Evolutionary conservation across 2,329 filamentous ascomycete genomes (phyloP), one percentile per base, ranked within the genome.

Genomic region (Hymenotorrendiella dingleyae): DNA sequence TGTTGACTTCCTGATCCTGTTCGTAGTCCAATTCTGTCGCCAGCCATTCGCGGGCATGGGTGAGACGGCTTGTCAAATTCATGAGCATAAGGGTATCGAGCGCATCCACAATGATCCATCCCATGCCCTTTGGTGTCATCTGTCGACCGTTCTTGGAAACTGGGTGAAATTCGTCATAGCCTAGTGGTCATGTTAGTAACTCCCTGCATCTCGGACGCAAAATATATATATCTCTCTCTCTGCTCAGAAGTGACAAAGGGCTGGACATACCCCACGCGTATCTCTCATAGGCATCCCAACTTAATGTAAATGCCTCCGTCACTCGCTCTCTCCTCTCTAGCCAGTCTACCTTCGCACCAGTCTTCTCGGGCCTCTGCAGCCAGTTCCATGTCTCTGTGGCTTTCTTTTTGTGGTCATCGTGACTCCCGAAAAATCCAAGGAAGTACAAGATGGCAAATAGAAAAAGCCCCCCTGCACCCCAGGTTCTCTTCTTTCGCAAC

Each of bases 91-190:
- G 78, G 1, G 93, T 98, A 64, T 98, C 93, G 50, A 98, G 71
- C 10, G 91, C 82, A 67, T 98, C 93, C 44, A 98, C 84, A 49
- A 98, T 96, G 58, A 97, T 97, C 93, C 94, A 98, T 22, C 93
- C 93, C 66, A 98, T 74, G 20, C 91, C 93, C 49, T 87, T 81
- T 3, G 84, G 75, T 6, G 88, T 82, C 91, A 98, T 97, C 56
- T 93, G 81, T 39, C 72, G 73, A 37, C 88, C 86, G 14, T 69
- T 79, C 62, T 93, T 93, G 5, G 85, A 80, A 21, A 91, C 67
- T 1, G 93, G 93, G 55, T 87, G 80, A 62, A 86, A 98, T 64
- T 93, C 83, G 62, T 98, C 93, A 56, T 82, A 82, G 24, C 88
- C 80, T 84, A 38, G 19, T 40, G 16, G 54, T 47, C 35, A 38